These are phyloP conservation scores for Hanseniaspora meyeri DNA, from an alignment of 805 yeast genomes.

Conservation along the genomic window DNA sequence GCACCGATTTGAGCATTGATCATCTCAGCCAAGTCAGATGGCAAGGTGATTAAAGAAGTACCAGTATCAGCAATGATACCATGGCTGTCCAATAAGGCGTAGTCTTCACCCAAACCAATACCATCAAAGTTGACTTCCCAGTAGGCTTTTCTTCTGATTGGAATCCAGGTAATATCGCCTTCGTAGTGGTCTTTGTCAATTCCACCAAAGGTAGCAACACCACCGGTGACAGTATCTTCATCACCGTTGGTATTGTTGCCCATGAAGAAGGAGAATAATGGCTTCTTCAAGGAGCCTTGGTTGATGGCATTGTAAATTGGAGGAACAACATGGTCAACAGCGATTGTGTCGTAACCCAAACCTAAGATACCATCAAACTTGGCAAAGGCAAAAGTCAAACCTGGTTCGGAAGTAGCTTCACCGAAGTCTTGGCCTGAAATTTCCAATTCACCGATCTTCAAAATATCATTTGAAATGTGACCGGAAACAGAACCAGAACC, in stretches of 20 bases:
- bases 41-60: constrained; percentile 88
- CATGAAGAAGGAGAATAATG: constrained; percentile 79
- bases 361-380: constrained; percentile 97
- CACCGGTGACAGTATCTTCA: constrained; percentile 60
- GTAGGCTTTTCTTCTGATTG: constrained; percentile 98
- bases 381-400: constrained; percentile 95
- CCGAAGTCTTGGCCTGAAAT: constrained; percentile 90
- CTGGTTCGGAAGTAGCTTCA: constrained; percentile 95
- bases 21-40: constrained; percentile 90
- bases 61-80: constrained; percentile 99
- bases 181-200: constrained; percentile 59
- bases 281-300: constrained; percentile 68
- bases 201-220: constrained; percentile 93
- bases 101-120: constrained; percentile 82
- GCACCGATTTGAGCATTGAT: constrained; percentile 95
- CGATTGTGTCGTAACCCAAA: constrained; percentile 80
- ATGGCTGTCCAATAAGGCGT: constrained; percentile 62
- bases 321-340: constrained; percentile 82
- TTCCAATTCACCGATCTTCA: constrained; percentile 68
- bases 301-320: constrained; percentile 84
- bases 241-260: constrained; percentile 46
- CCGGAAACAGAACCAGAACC: constrained; percentile 93
- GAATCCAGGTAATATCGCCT: constrained; percentile 89
- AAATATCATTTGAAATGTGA: constrained; percentile 73
- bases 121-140: constrained; percentile 96